phyloP scores from a whole-genome alignment of 768 basidiomycete genomes.

The Lactifluus pinguis region DNA sequence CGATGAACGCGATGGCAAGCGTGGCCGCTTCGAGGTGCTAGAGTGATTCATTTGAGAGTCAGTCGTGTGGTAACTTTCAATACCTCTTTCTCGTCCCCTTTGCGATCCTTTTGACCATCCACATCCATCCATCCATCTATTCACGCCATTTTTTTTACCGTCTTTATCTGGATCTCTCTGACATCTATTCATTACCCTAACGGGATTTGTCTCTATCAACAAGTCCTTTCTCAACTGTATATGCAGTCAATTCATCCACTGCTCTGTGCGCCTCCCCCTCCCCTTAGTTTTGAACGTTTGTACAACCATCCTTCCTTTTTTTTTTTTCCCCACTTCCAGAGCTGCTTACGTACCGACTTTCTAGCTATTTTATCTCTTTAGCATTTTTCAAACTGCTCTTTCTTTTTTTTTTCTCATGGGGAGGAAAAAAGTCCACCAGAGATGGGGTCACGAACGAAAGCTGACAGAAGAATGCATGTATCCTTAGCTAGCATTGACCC shows the following conservation, averaged over 20 bases:
- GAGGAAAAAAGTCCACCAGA: background rate
- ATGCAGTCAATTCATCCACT: slow-evolving; percentile 3
- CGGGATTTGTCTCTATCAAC: background rate
- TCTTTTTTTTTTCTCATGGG: background rate
- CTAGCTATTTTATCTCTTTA: slow-evolving; percentile 11
- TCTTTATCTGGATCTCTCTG: slow-evolving; percentile 3
- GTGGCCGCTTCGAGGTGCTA: slow-evolving; percentile 34
- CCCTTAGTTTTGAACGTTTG: slow-evolving; percentile 2
- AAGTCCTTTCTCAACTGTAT: slow-evolving; percentile 2
- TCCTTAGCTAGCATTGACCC: background rate
- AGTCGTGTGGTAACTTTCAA: background rate
- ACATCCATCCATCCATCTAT: background rate
- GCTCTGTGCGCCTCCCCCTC: background rate
- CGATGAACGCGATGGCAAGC: slow-evolving; percentile 31
- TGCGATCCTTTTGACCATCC: background rate
- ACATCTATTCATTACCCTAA: slow-evolving; percentile 1
- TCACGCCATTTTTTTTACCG: background rate
- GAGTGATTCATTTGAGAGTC: slow-evolving; percentile 20
- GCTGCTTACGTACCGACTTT: slow-evolving; percentile 1
- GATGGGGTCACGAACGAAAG: slow-evolving; percentile 1
- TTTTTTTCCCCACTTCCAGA: background rate
- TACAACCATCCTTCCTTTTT: background rate
- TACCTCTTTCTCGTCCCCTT: background rate
- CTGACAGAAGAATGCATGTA: slow-evolving; percentile 1
- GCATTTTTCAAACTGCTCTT: background rate